Evolutionary conservation across 176 grass and related monocot genomes (phyloP).

Genomic region (Poa pratensis): DNA sequence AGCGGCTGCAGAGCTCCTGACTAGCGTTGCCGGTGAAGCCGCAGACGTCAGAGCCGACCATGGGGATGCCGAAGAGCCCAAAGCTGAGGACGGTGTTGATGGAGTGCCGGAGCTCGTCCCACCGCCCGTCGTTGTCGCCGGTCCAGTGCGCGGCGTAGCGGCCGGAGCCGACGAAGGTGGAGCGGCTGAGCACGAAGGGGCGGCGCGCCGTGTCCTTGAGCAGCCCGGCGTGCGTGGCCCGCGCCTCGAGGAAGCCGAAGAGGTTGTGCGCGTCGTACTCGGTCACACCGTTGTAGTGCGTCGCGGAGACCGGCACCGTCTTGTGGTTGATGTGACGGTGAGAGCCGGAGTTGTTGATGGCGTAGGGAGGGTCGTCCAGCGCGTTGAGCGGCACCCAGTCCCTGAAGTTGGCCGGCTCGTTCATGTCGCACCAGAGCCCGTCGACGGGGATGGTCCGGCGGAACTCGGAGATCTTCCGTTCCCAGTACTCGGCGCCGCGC

Average conservation of each 20-base stretch:
- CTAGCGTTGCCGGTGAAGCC: constrained; percentile 71
- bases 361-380: constrained; percentile 79
- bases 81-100: constrained; percentile 79
- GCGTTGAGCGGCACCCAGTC: constrained; percentile 45
- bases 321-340: constrained; percentile 58
- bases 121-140: constrained; percentile 62
- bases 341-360: constrained; percentile 73
- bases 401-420: constrained; percentile 83
- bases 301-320: constrained; percentile 66
- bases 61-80: constrained; percentile 83
- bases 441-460: constrained; percentile 72
- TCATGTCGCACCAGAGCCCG: constrained; percentile 97
- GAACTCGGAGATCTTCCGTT: constrained; percentile 65
- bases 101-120: constrained; percentile 71
- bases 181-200: constrained; percentile 77
- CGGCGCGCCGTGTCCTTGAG: constrained; percentile 61
- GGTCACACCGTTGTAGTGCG: constrained; percentile 63
- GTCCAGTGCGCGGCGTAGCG: constrained; percentile 84
- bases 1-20: constrained; percentile 82
- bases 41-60: constrained; percentile 89
- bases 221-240: constrained; percentile 64
- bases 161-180: constrained; percentile 83
- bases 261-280: constrained; percentile 93
- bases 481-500: constrained; percentile 49
- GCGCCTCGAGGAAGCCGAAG: constrained; percentile 64